Percentiles rank a stretch among this genome's conserved stretches.
These are phyloP conservation scores for Penicillium pulvis DNA, from an alignment of 495 filamentous ascomycete species.

Conservation along the genomic window DNA sequence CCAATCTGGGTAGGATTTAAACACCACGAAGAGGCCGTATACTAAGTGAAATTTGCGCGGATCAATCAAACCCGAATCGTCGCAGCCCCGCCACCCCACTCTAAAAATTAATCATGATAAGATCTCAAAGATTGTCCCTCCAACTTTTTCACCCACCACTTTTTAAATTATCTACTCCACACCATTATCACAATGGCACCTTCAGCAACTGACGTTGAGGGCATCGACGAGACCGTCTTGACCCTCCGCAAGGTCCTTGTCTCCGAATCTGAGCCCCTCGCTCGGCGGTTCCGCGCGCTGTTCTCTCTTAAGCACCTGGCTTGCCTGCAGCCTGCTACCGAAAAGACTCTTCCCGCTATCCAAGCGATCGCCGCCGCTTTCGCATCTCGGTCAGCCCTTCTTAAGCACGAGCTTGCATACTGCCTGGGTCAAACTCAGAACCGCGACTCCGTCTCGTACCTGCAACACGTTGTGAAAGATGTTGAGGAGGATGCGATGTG, in stretches of 20 bases:
- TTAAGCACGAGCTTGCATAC: constrained; percentile 97
- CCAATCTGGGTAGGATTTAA: background rate
- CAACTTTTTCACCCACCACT: constrained; percentile 14
- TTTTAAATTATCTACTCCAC: background rate
- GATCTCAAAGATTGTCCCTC: constrained; percentile 26
- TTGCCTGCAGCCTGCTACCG: constrained; percentile 60
- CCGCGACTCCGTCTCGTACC: constrained; percentile 66
- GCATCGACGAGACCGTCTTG: constrained; percentile 43
- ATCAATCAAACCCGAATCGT: constrained; percentile 22
- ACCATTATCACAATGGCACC: constrained; percentile 21
- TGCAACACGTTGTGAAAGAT: constrained; percentile 78
- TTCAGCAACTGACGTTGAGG: constrained; percentile 25
- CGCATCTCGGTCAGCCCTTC: constrained; percentile 75
- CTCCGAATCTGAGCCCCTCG: constrained; percentile 77
- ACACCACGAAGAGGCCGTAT: background rate
- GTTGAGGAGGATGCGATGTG: constrained; percentile 87
- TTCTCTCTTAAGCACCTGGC: constrained; percentile 97
- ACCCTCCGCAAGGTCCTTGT: constrained; percentile 74
- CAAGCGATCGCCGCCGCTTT: constrained; percentile 92
- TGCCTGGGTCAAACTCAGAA: constrained; percentile 91
- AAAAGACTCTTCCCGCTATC: constrained; percentile 72
- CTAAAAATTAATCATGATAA: constrained; percentile 33
- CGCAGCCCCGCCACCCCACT: constrained; percentile 34
- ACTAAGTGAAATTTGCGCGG: constrained; percentile 14
- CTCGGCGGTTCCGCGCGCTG: constrained; percentile 90